These are phyloP conservation scores for Vachellia pachyceras DNA, from an alignment of 306 rosid genomes.

Conservation along the genomic window DNA sequence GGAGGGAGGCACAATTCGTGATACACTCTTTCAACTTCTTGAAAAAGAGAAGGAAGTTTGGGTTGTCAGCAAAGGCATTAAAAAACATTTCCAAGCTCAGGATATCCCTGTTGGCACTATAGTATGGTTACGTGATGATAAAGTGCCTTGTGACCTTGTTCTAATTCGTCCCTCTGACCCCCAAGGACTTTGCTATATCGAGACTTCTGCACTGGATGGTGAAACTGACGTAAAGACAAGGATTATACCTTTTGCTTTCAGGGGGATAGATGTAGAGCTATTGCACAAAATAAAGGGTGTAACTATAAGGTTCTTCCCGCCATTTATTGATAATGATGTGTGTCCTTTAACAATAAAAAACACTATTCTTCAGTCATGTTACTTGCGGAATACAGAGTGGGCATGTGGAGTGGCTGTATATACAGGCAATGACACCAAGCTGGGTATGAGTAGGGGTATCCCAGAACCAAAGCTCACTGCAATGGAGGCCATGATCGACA, in stretches of 20 bases:
- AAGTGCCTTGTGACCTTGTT: no score
- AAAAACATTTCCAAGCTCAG: no score
- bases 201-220: slow-evolving; percentile 98
- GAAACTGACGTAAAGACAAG: slow-evolving; percentile 95
- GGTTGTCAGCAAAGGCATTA: no score
- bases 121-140: no score
- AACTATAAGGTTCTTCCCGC: slow-evolving; percentile 90
- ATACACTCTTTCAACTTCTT: no score
- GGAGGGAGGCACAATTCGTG: no score
- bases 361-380: slow-evolving; percentile 96
- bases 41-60: no score
- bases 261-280: slow-evolving; percentile 87
- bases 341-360: slow-evolving; percentile 94
- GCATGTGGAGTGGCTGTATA: slow-evolving; percentile 96
- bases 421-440: slow-evolving; percentile 98
- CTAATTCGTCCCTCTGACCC: no score
- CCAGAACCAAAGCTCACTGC: slow-evolving; percentile 99
- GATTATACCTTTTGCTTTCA: slow-evolving; percentile 88
- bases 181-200: no score
- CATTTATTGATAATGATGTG: slow-evolving; percentile 91
- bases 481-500: slow-evolving; percentile 97
- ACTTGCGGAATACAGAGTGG: slow-evolving; percentile 98
- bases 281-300: slow-evolving; percentile 99
- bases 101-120: no score
- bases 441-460: slow-evolving; percentile 98